A percentile compares a stretch with the other conserved stretches of the same genome.
Conservation (phyloP, 768 basidiomycete genomes). For the Phanerodontia chrysosporium region DNA sequence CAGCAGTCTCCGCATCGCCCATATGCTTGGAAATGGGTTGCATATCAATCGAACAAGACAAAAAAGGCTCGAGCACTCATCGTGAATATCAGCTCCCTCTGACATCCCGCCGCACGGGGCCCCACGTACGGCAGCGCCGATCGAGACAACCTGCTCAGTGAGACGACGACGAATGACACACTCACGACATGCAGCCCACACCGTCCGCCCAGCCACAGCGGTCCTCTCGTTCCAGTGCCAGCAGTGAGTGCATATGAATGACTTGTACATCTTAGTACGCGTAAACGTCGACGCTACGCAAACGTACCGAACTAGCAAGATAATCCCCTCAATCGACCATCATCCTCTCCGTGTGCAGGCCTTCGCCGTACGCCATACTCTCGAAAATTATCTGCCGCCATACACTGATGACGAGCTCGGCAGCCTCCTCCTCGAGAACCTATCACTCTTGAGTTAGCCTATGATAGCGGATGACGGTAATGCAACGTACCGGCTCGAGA, state of each 20-base stretch:
- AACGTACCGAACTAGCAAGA: constrained; percentile 25
- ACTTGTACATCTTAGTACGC: constrained; percentile 26
- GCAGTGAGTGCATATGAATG: constrained; percentile 1
- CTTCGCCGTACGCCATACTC: constrained; percentile 89
- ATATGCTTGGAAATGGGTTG: neutral
- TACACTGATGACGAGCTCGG: constrained; percentile 67
- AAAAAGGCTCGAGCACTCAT: constrained; percentile 11
- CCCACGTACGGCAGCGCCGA: neutral
- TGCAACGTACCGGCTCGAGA: constrained; percentile 77
- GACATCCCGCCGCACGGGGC: neutral
- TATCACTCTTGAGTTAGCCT: constrained; percentile 26
- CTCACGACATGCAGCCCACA: constrained; percentile 9
- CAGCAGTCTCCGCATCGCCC: too few species aligned
- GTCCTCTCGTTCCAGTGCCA: neutral
- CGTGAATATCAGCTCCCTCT: neutral
- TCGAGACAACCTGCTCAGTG: neutral
- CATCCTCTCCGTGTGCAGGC: constrained; percentile 81
- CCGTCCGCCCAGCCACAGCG: neutral
- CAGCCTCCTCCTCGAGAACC: constrained; percentile 92
- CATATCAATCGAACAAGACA: constrained; percentile 2
- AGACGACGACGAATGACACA: constrained; percentile 7
- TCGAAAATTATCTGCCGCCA: constrained; percentile 96
- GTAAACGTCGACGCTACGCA: constrained; percentile 22
- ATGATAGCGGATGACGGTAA: neutral
- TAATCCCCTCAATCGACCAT: constrained; percentile 56